A percentile compares a stretch with the other conserved stretches of the same genome.
phyloP scores from a whole-genome alignment of 2,329 filamentous ascomycete genomes.

The Bipolaris bicolor region DNA sequence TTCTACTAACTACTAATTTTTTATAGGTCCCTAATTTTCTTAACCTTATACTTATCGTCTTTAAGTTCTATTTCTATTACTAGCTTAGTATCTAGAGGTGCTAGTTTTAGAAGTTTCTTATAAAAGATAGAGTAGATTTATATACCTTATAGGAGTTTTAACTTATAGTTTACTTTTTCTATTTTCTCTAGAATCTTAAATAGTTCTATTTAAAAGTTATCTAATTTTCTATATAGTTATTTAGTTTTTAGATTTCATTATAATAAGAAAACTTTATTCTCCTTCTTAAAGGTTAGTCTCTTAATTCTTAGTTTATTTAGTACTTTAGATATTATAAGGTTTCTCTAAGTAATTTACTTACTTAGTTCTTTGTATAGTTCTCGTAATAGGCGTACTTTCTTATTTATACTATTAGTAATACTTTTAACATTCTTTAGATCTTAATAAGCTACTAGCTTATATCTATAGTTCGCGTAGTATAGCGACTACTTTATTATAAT shows the following conservation, averaged over 20 bases:
- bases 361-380: too few species aligned
- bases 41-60: not conserved
- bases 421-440: too few species aligned
- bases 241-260: not conserved
- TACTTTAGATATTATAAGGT: too few species aligned
- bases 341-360: not conserved
- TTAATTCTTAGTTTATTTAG: not conserved
- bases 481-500: too few species aligned
- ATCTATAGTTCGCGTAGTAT: too few species aligned
- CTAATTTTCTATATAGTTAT: not conserved
- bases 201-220: not conserved
- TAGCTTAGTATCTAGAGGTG: not conserved
- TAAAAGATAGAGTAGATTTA: not conserved
- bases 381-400: too few species aligned
- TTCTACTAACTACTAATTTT: too few species aligned
- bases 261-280: not conserved
- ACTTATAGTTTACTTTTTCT: not conserved
- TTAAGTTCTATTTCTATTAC: not conserved
- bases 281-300: not conserved
- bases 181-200: not conserved
- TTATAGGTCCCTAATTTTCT: not conserved
- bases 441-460: too few species aligned
- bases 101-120: conserved; percentile 1
- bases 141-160: not conserved
- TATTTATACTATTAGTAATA: too few species aligned